Evolutionary conservation across 2,329 filamentous ascomycete species (phyloP).

Genomic region (Fusarium coffeatum): DNA sequence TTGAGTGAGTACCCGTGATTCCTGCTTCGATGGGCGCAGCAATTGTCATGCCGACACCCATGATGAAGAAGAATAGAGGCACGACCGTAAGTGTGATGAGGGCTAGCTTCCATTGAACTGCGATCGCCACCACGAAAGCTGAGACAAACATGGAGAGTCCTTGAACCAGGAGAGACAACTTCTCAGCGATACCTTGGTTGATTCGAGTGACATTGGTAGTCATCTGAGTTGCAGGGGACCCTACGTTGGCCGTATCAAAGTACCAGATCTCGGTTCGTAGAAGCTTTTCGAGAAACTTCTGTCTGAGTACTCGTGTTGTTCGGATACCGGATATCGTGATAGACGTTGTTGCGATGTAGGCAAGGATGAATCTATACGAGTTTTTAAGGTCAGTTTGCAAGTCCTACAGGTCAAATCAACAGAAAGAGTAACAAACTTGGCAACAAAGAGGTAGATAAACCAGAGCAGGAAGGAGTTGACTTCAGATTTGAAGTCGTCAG

Average conservation of each 20-base stretch:
- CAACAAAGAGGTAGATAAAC: slow-evolving; percentile 36
- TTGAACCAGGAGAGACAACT: slow-evolving; percentile 53
- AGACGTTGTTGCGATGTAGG: slow-evolving; percentile 12
- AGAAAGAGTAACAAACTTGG: slow-evolving; percentile 10
- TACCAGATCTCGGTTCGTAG: slow-evolving; percentile 35
- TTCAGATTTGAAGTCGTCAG: slow-evolving; percentile 9
- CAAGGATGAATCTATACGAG: not conserved
- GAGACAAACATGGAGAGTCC: slow-evolving; percentile 52
- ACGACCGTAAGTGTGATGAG: slow-evolving; percentile 52
- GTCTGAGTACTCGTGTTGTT: slow-evolving; percentile 28
- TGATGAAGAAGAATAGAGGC: slow-evolving; percentile 46
- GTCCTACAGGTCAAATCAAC: too few relatives aligned
- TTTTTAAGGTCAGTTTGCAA: too few relatives aligned
- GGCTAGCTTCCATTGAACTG: slow-evolving; percentile 56
- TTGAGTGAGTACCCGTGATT: slow-evolving; percentile 47
- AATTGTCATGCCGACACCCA: slow-evolving; percentile 40
- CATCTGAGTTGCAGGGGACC: slow-evolving; percentile 46
- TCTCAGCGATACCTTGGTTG: slow-evolving; percentile 54
- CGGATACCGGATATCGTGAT: slow-evolving; percentile 27
- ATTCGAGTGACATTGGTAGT: slow-evolving; percentile 54
- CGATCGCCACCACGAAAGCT: slow-evolving; percentile 53
- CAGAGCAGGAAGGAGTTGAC: slow-evolving; percentile 28
- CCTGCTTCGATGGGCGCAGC: slow-evolving; percentile 49
- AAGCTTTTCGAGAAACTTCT: slow-evolving; percentile 17
- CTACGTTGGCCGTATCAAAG: slow-evolving; percentile 26